Evolutionary conservation across 1,139 yeast species (phyloP).

Genomic region (Diutina catenulata): DNA sequence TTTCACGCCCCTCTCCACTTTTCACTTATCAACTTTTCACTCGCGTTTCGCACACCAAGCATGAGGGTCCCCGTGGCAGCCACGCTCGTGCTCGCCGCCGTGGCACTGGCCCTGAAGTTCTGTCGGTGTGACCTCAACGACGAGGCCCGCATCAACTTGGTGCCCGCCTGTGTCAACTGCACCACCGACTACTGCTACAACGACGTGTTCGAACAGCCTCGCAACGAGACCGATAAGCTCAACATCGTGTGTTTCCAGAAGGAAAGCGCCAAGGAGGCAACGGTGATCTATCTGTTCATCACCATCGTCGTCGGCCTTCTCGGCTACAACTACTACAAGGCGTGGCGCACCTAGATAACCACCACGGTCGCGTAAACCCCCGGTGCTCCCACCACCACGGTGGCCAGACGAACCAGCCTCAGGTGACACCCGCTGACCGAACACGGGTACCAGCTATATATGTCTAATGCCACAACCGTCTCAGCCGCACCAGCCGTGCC

Average conservation of each 20-base stretch:
- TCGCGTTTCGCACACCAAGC: no score
- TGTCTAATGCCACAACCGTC: neutral
- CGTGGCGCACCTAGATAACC: no score
- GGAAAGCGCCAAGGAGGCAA: conserved; percentile 1
- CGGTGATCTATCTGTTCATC: conserved; percentile 1
- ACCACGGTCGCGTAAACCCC: no score
- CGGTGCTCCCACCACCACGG: no score
- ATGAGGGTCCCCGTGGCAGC: no score
- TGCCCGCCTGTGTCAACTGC: conserved; percentile 1
- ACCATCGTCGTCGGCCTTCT: neutral
- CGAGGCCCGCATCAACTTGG: neutral
- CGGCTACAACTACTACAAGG: neutral
- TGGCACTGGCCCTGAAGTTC: neutral
- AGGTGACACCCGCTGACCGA: no score
- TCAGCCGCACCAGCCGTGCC: no score
- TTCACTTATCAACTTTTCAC: no score
- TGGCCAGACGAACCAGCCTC: no score
- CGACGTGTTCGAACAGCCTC: neutral
- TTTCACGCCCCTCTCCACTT: no score
- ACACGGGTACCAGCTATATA: conserved; percentile 6
- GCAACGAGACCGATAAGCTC: conserved; percentile 4
- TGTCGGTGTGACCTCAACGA: conserved; percentile 5
- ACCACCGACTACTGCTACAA: conserved; percentile 5
- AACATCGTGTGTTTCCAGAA: conserved; percentile 2
- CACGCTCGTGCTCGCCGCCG: no score